phyloP scores from a whole-genome alignment of 805 yeast genomes.

The Priceomyces castillae region DNA sequence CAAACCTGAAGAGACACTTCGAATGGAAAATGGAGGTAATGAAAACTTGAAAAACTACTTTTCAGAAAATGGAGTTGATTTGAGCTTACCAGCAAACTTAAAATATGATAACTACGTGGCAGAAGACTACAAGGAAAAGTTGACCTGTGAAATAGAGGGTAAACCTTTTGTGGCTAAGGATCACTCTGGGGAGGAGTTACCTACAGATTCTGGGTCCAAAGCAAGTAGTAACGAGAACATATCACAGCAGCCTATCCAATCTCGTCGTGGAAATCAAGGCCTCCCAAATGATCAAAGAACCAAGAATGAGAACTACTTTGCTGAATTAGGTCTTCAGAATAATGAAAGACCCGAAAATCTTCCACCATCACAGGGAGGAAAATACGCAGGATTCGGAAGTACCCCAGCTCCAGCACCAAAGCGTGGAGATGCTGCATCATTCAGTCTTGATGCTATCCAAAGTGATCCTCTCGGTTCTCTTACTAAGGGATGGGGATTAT shows the following conservation, averaged over 20 bases:
- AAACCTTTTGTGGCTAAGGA: constrained; percentile 64
- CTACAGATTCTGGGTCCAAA: constrained; percentile 13
- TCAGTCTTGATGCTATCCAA: constrained; percentile 69
- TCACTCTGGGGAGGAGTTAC: constrained; percentile 48
- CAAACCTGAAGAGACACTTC: constrained; percentile 81
- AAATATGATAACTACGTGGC: constrained; percentile 91
- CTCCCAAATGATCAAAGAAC: constrained; percentile 39
- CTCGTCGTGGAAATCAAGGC: constrained; percentile 43
- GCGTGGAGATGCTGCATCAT: constrained; percentile 44
- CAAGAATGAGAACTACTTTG: constrained; percentile 81
- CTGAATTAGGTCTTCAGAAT: constrained; percentile 71
- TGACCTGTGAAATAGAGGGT: constrained; percentile 75
- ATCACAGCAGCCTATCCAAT: constrained; percentile 28
- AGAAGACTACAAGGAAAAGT: constrained; percentile 85
- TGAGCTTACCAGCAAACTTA: constrained; percentile 57
- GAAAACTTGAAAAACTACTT: constrained; percentile 69
- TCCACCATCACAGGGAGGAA: constrained; percentile 94
- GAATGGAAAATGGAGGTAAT: constrained; percentile 96
- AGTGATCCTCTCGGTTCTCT: constrained; percentile 89
- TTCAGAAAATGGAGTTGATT: constrained; percentile 66
- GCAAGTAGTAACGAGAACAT: constrained; percentile 6
- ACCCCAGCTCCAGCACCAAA: constrained; percentile 51
- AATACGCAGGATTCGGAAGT: constrained; percentile 87
- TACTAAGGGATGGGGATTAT: constrained; percentile 90
- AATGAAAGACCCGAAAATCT: constrained; percentile 69